Evolutionary conservation across 305 asterid species (phyloP), one percentile per base, ranked within the genome.

Genomic region (Fraxinus baroniana): DNA sequence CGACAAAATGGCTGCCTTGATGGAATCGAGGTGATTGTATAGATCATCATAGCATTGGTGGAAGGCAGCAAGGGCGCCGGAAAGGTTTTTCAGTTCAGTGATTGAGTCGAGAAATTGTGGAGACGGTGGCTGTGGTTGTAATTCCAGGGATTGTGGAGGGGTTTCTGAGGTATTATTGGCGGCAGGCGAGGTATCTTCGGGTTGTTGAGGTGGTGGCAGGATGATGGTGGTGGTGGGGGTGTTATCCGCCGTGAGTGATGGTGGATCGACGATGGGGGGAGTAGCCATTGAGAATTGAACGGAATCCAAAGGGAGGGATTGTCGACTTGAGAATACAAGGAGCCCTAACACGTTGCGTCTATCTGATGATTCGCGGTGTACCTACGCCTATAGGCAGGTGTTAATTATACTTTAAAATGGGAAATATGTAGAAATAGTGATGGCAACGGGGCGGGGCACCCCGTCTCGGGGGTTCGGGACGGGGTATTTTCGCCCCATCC

Each of bases 41-140:
- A 95, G 90, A 74, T 92, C 95, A 17, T 90, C 87, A 72, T 85
- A 94, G 89, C 92, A 84, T 44, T 86, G 83, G n/a, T 88, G 86
- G 89, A 94, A 94, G 37, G 86, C 83, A 26, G 91, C 55, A 9
- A 94, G 86, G 32, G 93, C 91, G 33, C 81, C 87, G 78, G 94
- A 87, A 73, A 95, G 89, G 84, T 78, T 78, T 44, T 86, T 88
- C 84, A 94, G 88, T 22, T 91, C 87, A 81, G 84, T 41, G 46
- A 88, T 81, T 5, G 91, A 87, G 79, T 79, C 46, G 60, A 82
- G 35, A 30, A 91, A 85, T 49, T 33, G 79, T 44, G 79, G 86
- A 0, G 87, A 86, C 37, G 78, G 83, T 71, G 86, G 86, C 49
- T 13, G 84, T 62, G 84, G 26, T 82, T 84, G 85, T 12, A 35